Conservation (phyloP, 768 basidiomycete species). For the Phaeolepiota aurea region DNA sequence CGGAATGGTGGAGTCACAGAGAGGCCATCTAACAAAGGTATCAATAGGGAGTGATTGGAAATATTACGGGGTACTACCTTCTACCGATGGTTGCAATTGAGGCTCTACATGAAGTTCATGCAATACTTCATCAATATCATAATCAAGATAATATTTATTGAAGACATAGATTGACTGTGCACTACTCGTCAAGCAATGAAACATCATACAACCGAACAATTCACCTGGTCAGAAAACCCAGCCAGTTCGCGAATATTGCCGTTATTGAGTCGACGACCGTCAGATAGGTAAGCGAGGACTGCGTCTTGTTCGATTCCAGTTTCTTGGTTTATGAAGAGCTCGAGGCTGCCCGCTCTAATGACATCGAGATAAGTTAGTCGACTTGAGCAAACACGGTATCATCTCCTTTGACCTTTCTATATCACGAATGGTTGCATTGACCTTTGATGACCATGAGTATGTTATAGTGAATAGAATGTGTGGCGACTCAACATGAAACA, state of each 20-base stretch:
- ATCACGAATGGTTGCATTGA: conserved; percentile 63
- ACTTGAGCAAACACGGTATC: neutral
- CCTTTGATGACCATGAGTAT: conserved; percentile 19
- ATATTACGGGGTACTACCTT: conserved; percentile 37
- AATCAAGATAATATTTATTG: conserved; percentile 74
- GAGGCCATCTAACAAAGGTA: conserved; percentile 37
- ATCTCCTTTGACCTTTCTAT: conserved; percentile 55
- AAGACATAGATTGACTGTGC: conserved; percentile 68
- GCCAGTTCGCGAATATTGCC: conserved; percentile 72
- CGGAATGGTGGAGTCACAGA: conserved; percentile 67
- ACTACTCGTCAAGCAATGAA: neutral
- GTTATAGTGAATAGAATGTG: neutral
- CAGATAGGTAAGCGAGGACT: conserved; percentile 70
- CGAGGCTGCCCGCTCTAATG: conserved; percentile 56
- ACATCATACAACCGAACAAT: conserved; percentile 9
- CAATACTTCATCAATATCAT: conserved; percentile 58
- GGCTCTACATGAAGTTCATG: conserved; percentile 54
- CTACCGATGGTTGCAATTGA: conserved; percentile 59
- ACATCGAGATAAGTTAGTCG: conserved; percentile 3
- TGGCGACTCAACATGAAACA: conserved; percentile 38
- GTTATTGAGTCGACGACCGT: conserved; percentile 64
- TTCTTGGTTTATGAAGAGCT: conserved; percentile 62
- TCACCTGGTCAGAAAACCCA: conserved; percentile 67
- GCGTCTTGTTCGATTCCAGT: conserved; percentile 63
- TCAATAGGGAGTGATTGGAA: neutral